phyloP scores from a whole-genome alignment of 208 protist genomes.

The Porcisia deanei region DNA sequence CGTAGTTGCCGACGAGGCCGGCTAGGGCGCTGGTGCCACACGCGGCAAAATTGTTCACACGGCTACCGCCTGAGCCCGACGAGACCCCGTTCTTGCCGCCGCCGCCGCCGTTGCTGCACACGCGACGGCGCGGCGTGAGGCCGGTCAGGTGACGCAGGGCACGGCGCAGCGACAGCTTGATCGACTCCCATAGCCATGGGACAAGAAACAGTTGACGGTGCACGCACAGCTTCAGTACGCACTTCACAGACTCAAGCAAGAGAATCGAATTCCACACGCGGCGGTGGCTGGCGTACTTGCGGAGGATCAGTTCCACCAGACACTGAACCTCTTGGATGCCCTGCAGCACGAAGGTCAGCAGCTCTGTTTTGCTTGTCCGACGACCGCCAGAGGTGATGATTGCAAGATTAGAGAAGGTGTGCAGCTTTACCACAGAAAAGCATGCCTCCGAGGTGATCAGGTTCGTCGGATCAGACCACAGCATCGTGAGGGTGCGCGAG shows the following conservation, averaged over 20 bases:
- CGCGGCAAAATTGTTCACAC: not conserved
- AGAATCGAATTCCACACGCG: conserved; percentile 62
- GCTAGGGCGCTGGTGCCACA: not conserved
- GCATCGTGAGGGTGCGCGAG: conserved; percentile 54
- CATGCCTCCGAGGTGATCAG: conserved; percentile 67
- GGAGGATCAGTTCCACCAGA: conserved; percentile 57
- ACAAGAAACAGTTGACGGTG: conserved; percentile 72
- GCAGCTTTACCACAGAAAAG: conserved; percentile 61
- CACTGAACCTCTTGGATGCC: conserved; percentile 58
- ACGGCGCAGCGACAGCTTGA: conserved; percentile 39
- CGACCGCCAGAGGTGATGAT: conserved; percentile 46
- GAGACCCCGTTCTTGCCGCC: conserved; percentile 8
- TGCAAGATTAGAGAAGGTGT: conserved; percentile 53
- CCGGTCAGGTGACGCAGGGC: conserved; percentile 21
- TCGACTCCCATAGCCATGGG: conserved; percentile 64
- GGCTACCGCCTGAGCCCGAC: conserved; percentile 8
- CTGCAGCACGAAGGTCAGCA: conserved; percentile 38
- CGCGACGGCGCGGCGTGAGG: conserved; percentile 15
- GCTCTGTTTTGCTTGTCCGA: conserved; percentile 37
- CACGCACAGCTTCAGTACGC: conserved; percentile 52
- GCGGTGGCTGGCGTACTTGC: conserved; percentile 53
- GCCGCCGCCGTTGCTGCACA: conserved; percentile 15
- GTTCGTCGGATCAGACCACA: conserved; percentile 63
- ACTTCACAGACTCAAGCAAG: conserved; percentile 67
- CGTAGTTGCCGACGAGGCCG: not conserved